Base-by-base conservation (phyloP, 768 basidiomycete species). In the Leccinum subtestaceum region DNA sequence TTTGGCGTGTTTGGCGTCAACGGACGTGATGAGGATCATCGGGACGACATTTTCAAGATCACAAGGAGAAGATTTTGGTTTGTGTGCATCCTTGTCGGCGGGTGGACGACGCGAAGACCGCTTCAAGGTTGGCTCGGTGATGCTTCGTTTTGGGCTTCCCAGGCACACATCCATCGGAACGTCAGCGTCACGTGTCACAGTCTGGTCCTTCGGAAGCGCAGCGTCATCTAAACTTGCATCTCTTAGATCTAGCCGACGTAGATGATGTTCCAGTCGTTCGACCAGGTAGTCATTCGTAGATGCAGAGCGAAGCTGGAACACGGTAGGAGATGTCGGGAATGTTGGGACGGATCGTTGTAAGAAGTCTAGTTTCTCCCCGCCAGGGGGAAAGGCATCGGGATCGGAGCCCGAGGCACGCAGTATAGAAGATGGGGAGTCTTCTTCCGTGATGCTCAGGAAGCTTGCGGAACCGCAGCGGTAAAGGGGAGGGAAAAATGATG, bases 1-100 rank as follows among this genome's bases (percentile, higher is more conserved):
- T 54, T 58, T 71, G 0, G 61, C 45, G n/a, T 67, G 59, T 9
- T 69, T 65, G 32, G 69, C 67, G 13, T 60, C 67, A 23, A 60
- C 70, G 40, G 69, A 70, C 2, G 69, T 71, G 56, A 70, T 47
- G 17, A 70, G 36, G 50, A 70, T 70, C 54, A 51, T 60, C 1
- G 69, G 69, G 19, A 69, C 51, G 34, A 21, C n/a, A 11, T 53
- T 57, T 21, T 64, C 43, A 21, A 21, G 56, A 15, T 58, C 49
- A 25, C 31, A 17, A 17, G 25, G 17, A 2, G 36, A 27, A 21
- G 50, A 32, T 13, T 1, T 8, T 6, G 47, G 43, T 25, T 53
- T 31, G 0, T 21, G 48, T 8, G 12, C 13, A 36, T 21, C 47
- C 11, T 21, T 32, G 17, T 25, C 43, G 32, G 36, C 47, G 32